These are phyloP conservation scores for Vitis cinerea DNA, from an alignment of 164 flowering plant genomes.

Conservation along the genomic window DNA sequence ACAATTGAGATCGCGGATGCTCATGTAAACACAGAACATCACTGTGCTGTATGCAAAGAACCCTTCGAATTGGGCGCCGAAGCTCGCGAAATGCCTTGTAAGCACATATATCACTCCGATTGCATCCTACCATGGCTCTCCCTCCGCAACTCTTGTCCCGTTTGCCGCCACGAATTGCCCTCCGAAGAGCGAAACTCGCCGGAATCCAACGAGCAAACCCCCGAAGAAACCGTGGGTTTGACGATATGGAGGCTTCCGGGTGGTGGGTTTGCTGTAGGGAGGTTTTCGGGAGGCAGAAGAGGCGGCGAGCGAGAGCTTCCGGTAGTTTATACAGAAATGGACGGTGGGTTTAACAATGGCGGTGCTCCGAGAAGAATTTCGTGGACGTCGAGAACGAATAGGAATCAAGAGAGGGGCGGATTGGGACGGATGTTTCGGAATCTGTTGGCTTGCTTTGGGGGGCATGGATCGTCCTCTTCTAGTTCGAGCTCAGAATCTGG, in stretches of 20 bases:
- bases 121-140: conserved; percentile 67
- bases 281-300: conserved; percentile 58
- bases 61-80: conserved; percentile 38
- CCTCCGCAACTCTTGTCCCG: conserved; percentile 62
- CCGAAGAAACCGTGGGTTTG: conserved; percentile 51
- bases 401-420: conserved; percentile 38
- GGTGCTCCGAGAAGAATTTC: conserved; percentile 56
- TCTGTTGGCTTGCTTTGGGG: conserved; percentile 52
- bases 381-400: conserved; percentile 45
- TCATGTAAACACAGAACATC: conserved; percentile 25
- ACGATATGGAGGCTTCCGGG: conserved; percentile 76
- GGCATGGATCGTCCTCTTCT: conserved; percentile 14
- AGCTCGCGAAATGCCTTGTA: conserved; percentile 63
- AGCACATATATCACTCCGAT: conserved; percentile 54
- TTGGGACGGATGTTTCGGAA: conserved; percentile 26
- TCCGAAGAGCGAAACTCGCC: conserved; percentile 13
- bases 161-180: conserved; percentile 64
- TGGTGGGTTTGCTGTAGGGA: conserved; percentile 73
- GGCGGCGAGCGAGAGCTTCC: conserved; percentile 56
- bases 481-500: conserved; percentile 23
- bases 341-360: conserved; percentile 50
- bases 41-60: conserved; percentile 59
- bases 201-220: conserved; percentile 7
- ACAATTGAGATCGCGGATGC: conserved; percentile 22
- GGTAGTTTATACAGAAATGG: conserved; percentile 64